phyloP scores from a whole-genome alignment of 1,284 basidiomycete species.

The Ceratobasidium sp. region DNA sequence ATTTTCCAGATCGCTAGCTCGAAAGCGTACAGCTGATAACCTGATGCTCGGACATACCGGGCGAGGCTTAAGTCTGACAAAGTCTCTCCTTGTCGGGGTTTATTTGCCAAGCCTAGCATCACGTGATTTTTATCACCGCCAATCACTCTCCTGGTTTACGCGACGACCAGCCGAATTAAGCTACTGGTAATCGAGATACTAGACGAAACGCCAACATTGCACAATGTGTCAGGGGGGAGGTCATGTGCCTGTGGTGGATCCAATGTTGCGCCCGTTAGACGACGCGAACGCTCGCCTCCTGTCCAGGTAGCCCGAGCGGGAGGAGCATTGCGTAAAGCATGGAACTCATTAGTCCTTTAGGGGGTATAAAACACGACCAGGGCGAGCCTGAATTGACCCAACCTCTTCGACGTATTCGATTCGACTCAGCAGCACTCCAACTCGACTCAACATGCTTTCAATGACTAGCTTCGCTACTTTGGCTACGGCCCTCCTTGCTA shows the following conservation, averaged over 20 bases:
- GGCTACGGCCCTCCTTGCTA: conserved; percentile 5
- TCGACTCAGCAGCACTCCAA: neutral
- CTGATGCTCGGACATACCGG: too few species aligned
- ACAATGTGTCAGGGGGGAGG: neutral
- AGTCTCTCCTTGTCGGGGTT: too few species aligned
- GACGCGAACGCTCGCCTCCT: too few species aligned
- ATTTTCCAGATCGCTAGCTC: too few species aligned
- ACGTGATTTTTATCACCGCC: neutral
- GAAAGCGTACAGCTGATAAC: too few species aligned
- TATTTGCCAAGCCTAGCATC: neutral
- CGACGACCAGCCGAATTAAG: neutral
- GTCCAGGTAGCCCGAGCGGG: too few species aligned
- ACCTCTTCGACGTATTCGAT: neutral
- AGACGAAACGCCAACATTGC: neutral
- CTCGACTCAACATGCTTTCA: conserved; percentile 15
- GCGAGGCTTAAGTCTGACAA: too few species aligned
- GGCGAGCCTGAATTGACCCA: neutral
- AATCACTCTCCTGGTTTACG: neutral
- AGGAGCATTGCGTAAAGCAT: too few species aligned
- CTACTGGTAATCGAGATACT: neutral
- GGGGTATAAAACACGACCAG: too few species aligned
- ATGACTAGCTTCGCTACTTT: neutral
- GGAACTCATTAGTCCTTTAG: too few species aligned
- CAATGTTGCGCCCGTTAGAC: too few species aligned
- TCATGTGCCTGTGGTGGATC: too few species aligned